Evolutionary conservation across 2,329 filamentous ascomycete genomes (phyloP), one percentile per base, ranked within the genome.

Genomic region (Pseudodiploospora longispora): DNA sequence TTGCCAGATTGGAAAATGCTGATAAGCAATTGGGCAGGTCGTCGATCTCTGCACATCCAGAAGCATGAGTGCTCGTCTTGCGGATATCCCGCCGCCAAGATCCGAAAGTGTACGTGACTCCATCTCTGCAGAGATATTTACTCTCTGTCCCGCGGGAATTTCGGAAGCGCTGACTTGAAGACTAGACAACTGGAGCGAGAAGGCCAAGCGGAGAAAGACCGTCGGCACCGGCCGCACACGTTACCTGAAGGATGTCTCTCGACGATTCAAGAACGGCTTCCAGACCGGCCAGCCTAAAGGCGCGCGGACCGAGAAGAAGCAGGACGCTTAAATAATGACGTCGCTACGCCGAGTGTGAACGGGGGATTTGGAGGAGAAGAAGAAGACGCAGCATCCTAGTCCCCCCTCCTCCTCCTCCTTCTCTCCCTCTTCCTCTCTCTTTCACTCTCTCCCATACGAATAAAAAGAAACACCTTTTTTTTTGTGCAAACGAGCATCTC

Each of bases 171-270:
- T 36, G 47, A 50, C 35, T 19, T 27, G 27, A 3, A 19, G 31
- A 51, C 68, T 68, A 97, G 91, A 84, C 85, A 96, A 98, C 87
- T 98, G 93, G 93, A 82, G 87, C 72, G 91, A 97, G 83, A 98
- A 98, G 87, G 91, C 90, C 64, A 97, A 97, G 88, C 82, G 93
- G 74, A 94, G 93, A 85, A 97, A 96, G 90, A 96, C 91, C 67
- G 91, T 87, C 69, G 93, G 93, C 65, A 91, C 88, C 67, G 93
- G 93, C 72, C 87, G 93, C 73, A 93, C 90, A 84, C 83, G 88
- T 69, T 87, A 90, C 77, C 81, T 98, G 70, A 95, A 94, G 81
- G 80, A 79, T 64, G 83, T 98, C 68, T 78, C 89, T 68, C 85
- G 93, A 71, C 82, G 82, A 75, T 95, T 95, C 83, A 88, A 85